Evolutionary conservation across 2,329 filamentous ascomycete species (phyloP), one percentile per base, ranked within the genome.

Genomic region (Sarocladium brachiariae): DNA sequence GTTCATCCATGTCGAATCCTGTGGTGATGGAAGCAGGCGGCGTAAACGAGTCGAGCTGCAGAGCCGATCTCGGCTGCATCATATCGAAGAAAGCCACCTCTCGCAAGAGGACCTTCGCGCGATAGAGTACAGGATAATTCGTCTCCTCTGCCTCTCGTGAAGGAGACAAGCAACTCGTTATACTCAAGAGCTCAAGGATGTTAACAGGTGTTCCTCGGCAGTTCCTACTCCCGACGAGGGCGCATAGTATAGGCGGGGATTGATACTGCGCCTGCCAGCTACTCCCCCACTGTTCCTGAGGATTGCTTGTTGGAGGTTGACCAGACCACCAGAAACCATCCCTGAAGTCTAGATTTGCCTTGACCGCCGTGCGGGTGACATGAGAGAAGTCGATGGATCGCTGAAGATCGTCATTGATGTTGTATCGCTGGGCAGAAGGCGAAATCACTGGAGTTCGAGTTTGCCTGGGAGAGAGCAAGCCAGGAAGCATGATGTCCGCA

Each of bases 271-370:
- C 59, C 2, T 72, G 68, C 51, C 64, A 52, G 46, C 43, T 52
- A 16, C 52, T 49, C 4, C 58, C 57, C 7, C 51, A 57, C 41
- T 58, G 58, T 35, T 53, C 54, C n/a, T 61, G 53, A 38, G 62
- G 70, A 21, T 76, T 61, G 43, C 25, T 23, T 4, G 24, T 31
- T 21, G 25, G 25, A n/a, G 5, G 4, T 54, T 78, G 72, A 45
- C 77, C 75, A 14, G 72, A 75, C 74, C 75, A 78, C 78, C 78
- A 81, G 57, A 81, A 81, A 2, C 69, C 70, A 55, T 81, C 78
- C 27, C 75, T 68, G 51, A 77, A 80, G 56, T 81, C 78, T 2
- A 78, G 59, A 50, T 72, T 69, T 3, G 62, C 58, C 50, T 69
- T 69, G 14, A 75, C 72, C 52, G 71, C 61, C n/a, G 69, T 64